phyloP scores from a whole-genome alignment of 2,329 filamentous ascomycete species.

The Neopestalotiopsis clavispora region DNA sequence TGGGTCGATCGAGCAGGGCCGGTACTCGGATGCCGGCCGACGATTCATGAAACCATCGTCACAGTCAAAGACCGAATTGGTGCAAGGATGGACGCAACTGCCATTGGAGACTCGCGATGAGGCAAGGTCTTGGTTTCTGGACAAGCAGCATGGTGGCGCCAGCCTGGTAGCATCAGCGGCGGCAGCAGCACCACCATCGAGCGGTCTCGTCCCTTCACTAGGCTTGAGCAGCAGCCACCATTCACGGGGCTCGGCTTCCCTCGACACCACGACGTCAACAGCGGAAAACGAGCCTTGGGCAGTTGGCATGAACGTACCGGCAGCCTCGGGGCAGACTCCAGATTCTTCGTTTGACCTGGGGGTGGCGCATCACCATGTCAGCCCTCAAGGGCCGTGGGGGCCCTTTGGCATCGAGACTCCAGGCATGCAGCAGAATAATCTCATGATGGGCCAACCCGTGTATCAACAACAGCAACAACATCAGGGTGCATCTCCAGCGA shows the following conservation, averaged over 20 bases:
- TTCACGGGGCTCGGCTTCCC: background rate
- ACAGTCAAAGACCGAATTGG: slow-evolving; percentile 11
- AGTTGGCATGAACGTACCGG: background rate
- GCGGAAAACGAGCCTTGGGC: background rate
- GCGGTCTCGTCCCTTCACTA: background rate
- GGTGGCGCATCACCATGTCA: background rate
- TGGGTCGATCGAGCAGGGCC: slow-evolving; percentile 30
- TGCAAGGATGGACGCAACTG: slow-evolving; percentile 8
- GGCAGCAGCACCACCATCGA: background rate
- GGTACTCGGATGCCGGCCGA: slow-evolving; percentile 32
- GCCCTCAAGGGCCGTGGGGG: background rate
- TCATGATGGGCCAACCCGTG: background rate
- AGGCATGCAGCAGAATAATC: background rate
- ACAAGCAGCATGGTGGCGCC: slow-evolving; percentile 1
- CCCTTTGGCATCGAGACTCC: background rate
- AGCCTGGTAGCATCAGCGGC: background rate
- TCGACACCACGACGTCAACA: background rate
- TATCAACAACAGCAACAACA: background rate
- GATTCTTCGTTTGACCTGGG: background rate
- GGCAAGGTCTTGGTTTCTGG: slow-evolving; percentile 11
- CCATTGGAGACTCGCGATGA: slow-evolving; percentile 3
- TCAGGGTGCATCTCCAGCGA: background rate
- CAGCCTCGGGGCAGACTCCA: background rate
- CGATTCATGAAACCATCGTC: slow-evolving; percentile 2
- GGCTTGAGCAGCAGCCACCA: background rate